Evolutionary conservation across 768 basidiomycete genomes (phyloP).

Genomic region (Russula vinacea): DNA sequence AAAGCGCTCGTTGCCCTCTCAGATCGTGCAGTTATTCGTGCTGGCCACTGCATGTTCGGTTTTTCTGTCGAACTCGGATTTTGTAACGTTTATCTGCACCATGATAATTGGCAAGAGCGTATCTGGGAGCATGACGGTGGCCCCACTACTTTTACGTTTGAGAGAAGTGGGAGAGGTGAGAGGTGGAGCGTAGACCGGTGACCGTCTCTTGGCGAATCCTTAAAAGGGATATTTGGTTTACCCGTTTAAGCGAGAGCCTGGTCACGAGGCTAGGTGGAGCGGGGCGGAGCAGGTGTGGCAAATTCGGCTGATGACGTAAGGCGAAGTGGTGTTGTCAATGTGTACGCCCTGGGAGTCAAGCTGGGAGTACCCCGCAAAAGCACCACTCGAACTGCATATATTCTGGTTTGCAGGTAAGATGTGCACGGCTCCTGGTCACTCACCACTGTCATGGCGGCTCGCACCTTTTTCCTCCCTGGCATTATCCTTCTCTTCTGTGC

Average conservation of each 20-base stretch:
- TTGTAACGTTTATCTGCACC: neutral
- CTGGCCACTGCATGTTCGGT: neutral
- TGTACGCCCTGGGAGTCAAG: no score
- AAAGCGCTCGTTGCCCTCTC: neutral
- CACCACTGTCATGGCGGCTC: constrained; percentile 37
- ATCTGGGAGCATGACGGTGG: neutral
- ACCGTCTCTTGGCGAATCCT: no score
- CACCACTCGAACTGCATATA: constrained; percentile 11
- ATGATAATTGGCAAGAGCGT: neutral
- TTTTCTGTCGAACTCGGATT: neutral
- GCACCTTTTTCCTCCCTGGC: constrained; percentile 61
- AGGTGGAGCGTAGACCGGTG: no score
- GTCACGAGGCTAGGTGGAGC: no score
- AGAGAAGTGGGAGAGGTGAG: neutral
- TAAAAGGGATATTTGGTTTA: no score
- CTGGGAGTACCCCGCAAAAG: neutral
- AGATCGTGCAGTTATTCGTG: no score
- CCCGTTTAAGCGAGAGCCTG: no score
- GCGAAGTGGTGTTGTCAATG: neutral
- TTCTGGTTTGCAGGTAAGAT: neutral
- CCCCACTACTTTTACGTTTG: neutral
- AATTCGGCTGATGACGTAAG: neutral
- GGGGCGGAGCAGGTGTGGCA: no score
- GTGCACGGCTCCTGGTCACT: neutral
- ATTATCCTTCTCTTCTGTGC: constrained; percentile 56